Evolutionary conservation across 1,284 basidiomycete genomes (phyloP).

Genomic region (Hypsizygus ulmarius): DNA sequence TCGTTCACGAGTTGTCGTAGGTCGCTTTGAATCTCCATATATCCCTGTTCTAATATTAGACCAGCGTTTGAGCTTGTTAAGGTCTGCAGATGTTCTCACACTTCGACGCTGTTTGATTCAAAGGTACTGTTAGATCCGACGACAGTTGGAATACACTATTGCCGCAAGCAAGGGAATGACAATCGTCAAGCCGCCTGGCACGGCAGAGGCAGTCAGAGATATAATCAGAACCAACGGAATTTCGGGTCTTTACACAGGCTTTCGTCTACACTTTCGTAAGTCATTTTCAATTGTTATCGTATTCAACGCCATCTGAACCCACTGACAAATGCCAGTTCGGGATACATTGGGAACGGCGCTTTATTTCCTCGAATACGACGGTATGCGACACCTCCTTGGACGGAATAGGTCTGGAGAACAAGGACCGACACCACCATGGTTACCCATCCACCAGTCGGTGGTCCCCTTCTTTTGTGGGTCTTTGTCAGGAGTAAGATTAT

Average conservation of each 20-base stretch:
- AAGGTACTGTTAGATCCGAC: conserved; percentile 58
- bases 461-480: conserved; percentile 87
- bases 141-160: conserved; percentile 94
- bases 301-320: neutral
- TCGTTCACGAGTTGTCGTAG: conserved; percentile 81
- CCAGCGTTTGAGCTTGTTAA: conserved; percentile 94
- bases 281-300: conserved; percentile 5
- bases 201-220: conserved; percentile 69
- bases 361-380: conserved; percentile 88
- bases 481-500: conserved; percentile 61
- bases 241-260: conserved; percentile 78
- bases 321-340: conserved; percentile 48
- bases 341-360: conserved; percentile 81
- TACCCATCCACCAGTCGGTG: conserved; percentile 72
- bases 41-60: conserved; percentile 15
- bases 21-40: conserved; percentile 31
- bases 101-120: neutral
- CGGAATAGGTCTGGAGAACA: conserved; percentile 71
- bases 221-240: conserved; percentile 68
- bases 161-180: conserved; percentile 73
- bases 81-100: conserved; percentile 41
- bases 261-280: conserved; percentile 76
- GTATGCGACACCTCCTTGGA: conserved; percentile 74
- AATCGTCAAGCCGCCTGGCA: conserved; percentile 68
- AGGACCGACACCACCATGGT: conserved; percentile 71